Evolutionary conservation across 1,284 basidiomycete species (phyloP), one percentile per base, ranked within the genome.

Genomic region (Cryptococcus sp.): DNA sequence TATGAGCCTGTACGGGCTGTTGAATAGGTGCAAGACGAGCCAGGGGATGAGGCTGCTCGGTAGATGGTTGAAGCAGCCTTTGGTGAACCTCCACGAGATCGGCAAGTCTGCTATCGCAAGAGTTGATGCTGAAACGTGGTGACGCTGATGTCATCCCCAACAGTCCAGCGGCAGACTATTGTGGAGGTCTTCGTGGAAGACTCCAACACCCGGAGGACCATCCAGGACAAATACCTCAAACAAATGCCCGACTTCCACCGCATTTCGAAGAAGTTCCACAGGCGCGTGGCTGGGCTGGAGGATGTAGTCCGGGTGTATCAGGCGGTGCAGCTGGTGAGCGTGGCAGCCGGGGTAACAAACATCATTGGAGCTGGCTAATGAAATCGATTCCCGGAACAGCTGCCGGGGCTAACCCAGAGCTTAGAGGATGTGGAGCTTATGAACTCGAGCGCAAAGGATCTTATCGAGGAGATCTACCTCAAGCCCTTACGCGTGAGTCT

Each of bases 301-400:
- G 95, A 99, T 65, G 92, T 98, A 5, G 92, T 98, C 7, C 86
- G 94, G 11, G 88, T 96, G 0, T 98, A 97, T 74, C 95, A 99
- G 73, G 91, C 92, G 0, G 84, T 92, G 1, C 68, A 84, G 18
- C 83, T 84, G 75, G 84, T 85, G 51, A 55, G 68, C 42, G 28
- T 35, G 24, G 5, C 37, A 35, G 44, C 53, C 8, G n/a, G 15
- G 18, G n/a, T 28, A 24, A 36, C 11, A 44, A 16, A 20, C 15
- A n/a, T 12, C 2, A 7, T 51, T 16, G 16, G 37, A 51, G 20
- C 20, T 42, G 23, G 23, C 45, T 40, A 5, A 40, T n/a, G n/a
- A n/a, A n/a, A n/a, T 6, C 24, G 21, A 35, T 12, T 24, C 15
- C 18, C n/a, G n/a, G 5, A 50, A 1, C 67, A 94, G 85, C 78